phyloP scores from a whole-genome alignment of 495 filamentous ascomycete species.

The Pseudotulostoma volvatum region DNA sequence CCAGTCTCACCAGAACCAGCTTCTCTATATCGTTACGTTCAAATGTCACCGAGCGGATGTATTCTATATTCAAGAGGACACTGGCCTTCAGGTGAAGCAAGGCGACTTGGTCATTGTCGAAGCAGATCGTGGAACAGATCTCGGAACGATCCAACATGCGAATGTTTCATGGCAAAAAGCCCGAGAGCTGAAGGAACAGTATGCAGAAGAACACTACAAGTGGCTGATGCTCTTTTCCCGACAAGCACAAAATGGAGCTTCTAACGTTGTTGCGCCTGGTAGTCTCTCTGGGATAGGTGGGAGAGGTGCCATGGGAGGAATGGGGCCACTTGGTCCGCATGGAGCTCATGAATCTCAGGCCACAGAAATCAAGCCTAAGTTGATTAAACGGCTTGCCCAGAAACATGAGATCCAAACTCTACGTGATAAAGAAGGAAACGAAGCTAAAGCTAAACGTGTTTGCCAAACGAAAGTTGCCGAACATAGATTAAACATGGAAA shows the following conservation, averaged over 20 bases:
- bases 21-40: slow-evolving; percentile 87
- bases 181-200: slow-evolving; percentile 73
- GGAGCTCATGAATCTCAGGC: slow-evolving; percentile 58
- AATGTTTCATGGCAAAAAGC: slow-evolving; percentile 73
- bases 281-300: slow-evolving; percentile 31
- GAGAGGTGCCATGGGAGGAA: slow-evolving; percentile 52
- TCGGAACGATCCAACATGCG: slow-evolving; percentile 78
- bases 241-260: slow-evolving; percentile 44
- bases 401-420: slow-evolving; percentile 74
- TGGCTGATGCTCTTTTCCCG: slow-evolving; percentile 96
- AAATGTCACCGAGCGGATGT: slow-evolving; percentile 89
- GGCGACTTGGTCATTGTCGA: slow-evolving; percentile 96
- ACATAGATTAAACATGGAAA: slow-evolving; percentile 93
- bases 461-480: slow-evolving; percentile 93
- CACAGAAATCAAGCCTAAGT: slow-evolving; percentile 75
- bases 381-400: slow-evolving; percentile 88
- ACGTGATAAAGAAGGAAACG: slow-evolving; percentile 89
- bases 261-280: slow-evolving; percentile 29
- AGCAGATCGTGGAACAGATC: slow-evolving; percentile 86
- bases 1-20: slow-evolving; percentile 62
- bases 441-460: slow-evolving; percentile 91
- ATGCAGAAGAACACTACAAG: slow-evolving; percentile 82
- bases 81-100: slow-evolving; percentile 71
- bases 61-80: slow-evolving; percentile 91
- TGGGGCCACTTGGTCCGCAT: slow-evolving; percentile 53